Base-by-base conservation (phyloP, 2,329 filamentous ascomycete species). In the Alternaria burnsii region DNA sequence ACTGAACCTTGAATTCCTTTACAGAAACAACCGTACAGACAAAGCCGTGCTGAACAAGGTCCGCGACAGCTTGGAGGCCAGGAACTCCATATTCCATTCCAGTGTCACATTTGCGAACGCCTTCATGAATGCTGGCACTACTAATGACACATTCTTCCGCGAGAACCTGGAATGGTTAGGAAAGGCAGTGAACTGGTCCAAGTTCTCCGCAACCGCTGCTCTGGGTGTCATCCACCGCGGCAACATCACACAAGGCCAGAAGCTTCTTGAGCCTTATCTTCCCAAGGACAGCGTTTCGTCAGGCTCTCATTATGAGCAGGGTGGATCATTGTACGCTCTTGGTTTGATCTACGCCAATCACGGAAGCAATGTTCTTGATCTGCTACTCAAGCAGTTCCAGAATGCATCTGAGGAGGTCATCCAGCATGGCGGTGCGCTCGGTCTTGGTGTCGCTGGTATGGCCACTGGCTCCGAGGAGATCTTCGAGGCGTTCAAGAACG, bases 111-210 rank as follows among this genome's bases (percentile, higher is more conserved):
- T 99, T 74, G 95, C 94, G 75, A 98, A 98, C 73, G 95, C 94
- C 11, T 98, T 99, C 78, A 99, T 99, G 95, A 97, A 99, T 77
- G 94, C 97, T 55, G 96, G 95, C 60, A 99, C 95, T 0, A 97
- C 94, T 0, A 95, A 97, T 72, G 95, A 99, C 81, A 96, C 94
- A 74, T 99, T 99, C 82, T 98, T 99, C 88, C 88, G 96, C 8
- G 93, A 98, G 75, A 99, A 99, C 76, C 82, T 99, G 24, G 95
- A 99, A 68, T 99, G 95, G 95, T 83, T 99, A 4, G 94, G 94
- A 62, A 99, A 98, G 83, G 95, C 95, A 26, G 93, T 98, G 48
- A 99, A 99, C 82, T 99, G 95, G 95, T 97, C 94, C 62, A 99
- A 99, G 78, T 99, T 99, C 78, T 97, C 95, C 0, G 95, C 95